A percentile compares a stretch with the other conserved stretches of the same genome.
Evolutionary conservation across 2,329 filamentous ascomycete genomes (phyloP).

Genomic region (Cytospora leucostoma): DNA sequence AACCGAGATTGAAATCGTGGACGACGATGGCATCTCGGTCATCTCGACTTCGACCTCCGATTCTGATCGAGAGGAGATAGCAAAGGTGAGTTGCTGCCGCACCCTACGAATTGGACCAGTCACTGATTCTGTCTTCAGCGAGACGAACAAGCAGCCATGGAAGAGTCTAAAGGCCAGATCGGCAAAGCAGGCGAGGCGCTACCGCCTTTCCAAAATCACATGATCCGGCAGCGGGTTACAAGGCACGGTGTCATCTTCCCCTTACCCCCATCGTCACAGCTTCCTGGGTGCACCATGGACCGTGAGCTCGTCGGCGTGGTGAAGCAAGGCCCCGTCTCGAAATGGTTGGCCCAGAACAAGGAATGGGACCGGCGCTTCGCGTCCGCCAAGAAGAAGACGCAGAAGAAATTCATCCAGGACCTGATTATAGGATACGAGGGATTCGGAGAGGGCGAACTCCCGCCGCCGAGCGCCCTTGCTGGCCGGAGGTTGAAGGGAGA

Average conservation of each 20-base stretch:
- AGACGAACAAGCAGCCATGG: constrained; percentile 31
- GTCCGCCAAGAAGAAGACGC: constrained; percentile 68
- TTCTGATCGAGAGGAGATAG: constrained; percentile 31
- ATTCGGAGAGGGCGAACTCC: constrained; percentile 70
- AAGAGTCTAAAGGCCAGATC: constrained; percentile 46
- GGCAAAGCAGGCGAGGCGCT: constrained; percentile 86
- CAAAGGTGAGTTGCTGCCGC: constrained; percentile 25
- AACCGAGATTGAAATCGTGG: constrained; percentile 75
- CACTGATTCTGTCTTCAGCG: constrained; percentile 3
- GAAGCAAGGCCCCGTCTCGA: constrained; percentile 75
- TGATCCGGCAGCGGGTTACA: constrained; percentile 89
- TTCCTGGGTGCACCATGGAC: constrained; percentile 66
- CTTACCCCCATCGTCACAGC: constrained; percentile 63
- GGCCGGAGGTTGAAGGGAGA: constrained; percentile 60
- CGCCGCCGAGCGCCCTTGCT: constrained; percentile 82
- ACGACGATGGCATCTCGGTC: constrained; percentile 75
- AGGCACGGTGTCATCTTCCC: constrained; percentile 73
- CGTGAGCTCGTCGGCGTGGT: constrained; percentile 72
- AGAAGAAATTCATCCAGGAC: constrained; percentile 72
- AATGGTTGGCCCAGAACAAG: constrained; percentile 77
- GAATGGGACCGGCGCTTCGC: constrained; percentile 75
- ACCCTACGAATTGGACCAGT: not conserved
- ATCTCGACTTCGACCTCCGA: constrained; percentile 62
- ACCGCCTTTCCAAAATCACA: constrained; percentile 77
- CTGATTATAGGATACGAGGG: constrained; percentile 70